Percentiles rank a stretch among this genome's conserved stretches.
Conservation (phyloP, 2,329 filamentous ascomycete genomes). For the Phyllosticta paracitricarpa region DNA sequence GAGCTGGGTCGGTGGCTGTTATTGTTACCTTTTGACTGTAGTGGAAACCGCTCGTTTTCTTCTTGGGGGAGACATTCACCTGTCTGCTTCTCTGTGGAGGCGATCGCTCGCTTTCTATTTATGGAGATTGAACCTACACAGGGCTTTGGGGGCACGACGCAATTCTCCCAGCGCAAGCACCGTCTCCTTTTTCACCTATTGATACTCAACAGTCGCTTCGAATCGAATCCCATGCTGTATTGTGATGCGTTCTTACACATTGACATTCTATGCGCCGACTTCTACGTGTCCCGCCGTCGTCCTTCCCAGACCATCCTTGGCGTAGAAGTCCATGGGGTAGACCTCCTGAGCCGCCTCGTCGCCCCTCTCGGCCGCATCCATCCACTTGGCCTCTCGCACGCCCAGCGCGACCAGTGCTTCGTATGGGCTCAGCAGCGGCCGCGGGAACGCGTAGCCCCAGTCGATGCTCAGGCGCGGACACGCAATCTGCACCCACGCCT, state of each 20-base stretch:
- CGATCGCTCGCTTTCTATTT: neutral
- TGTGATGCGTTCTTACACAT: neutral
- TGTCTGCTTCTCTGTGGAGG: neutral
- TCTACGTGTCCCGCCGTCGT: constrained; percentile 38
- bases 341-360: constrained; percentile 42
- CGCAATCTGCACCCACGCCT: constrained; percentile 97
- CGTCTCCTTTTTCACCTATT: neutral
- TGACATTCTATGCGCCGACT: neutral
- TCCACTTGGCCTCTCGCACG: constrained; percentile 53
- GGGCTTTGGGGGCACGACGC: neutral
- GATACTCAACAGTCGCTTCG: neutral
- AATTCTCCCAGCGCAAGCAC: neutral
- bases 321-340: constrained; percentile 99
- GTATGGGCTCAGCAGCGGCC: constrained; percentile 84
- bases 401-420: constrained; percentile 88
- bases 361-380: constrained; percentile 43
- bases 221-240: neutral
- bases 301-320: constrained; percentile 77
- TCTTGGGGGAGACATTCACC: neutral
- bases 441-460: constrained; percentile 93
- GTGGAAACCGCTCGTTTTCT: neutral
- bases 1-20: neutral
- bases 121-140: neutral
- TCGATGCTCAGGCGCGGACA: constrained; percentile 96
- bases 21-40: neutral